Conservation (phyloP, 2,329 filamentous ascomycete genomes). For the Venturia oleaginea region DNA sequence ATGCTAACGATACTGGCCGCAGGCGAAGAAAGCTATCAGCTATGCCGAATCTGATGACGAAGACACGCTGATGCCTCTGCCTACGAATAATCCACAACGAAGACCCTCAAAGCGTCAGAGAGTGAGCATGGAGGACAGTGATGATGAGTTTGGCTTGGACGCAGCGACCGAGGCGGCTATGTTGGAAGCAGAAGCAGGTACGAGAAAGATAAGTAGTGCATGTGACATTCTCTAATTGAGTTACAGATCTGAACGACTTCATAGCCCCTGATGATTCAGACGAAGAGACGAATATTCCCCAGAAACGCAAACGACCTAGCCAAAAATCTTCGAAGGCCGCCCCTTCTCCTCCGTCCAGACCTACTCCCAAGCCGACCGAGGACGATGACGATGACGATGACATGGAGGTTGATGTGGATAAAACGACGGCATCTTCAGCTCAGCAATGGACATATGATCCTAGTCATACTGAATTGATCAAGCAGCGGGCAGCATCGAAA, state of each 20-base stretch:
- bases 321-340: slow-evolving; percentile 41
- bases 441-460: slow-evolving; percentile 74
- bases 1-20: slow-evolving; percentile 1
- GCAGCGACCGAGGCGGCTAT: slow-evolving; percentile 47
- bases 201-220: slow-evolving; percentile 15
- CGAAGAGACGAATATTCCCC: slow-evolving; percentile 49
- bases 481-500: slow-evolving; percentile 23
- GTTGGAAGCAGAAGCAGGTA: slow-evolving; percentile 54
- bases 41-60: slow-evolving; percentile 75
- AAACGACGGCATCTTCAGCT: slow-evolving; percentile 58
- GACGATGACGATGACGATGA: slow-evolving; percentile 36
- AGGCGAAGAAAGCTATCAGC: slow-evolving; percentile 58
- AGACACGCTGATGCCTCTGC: slow-evolving; percentile 54
- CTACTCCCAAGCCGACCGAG: slow-evolving; percentile 38
- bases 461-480: slow-evolving; percentile 40
- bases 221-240: not conserved
- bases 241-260: slow-evolving; percentile 72
- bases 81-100: slow-evolving; percentile 34
- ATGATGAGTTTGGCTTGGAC: slow-evolving; percentile 58
- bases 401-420: slow-evolving; percentile 46
- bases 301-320: slow-evolving; percentile 57
- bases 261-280: slow-evolving; percentile 82
- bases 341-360: slow-evolving; percentile 33
- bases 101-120: slow-evolving; percentile 49
- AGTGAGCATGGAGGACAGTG: slow-evolving; percentile 53